Conservation (phyloP, 768 basidiomycete genomes). For the Saitozyma podzolica region DNA sequence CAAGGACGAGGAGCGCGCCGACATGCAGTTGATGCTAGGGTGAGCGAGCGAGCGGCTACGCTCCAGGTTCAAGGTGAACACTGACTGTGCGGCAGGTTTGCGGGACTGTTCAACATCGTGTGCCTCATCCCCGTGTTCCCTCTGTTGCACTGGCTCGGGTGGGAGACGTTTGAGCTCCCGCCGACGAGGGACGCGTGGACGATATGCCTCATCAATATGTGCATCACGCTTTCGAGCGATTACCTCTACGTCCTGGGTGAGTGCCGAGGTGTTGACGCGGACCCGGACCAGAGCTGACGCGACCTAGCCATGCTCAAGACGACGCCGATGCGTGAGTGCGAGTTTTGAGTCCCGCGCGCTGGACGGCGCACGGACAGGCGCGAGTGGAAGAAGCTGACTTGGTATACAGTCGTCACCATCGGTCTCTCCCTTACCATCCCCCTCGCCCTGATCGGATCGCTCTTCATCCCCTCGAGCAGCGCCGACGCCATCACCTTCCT, state of each 20-base stretch:
- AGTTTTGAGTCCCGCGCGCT: not conserved
- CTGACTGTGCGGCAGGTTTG: conserved; percentile 59
- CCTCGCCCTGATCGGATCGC: conserved; percentile 80
- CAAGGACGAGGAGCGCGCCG: conserved; percentile 73
- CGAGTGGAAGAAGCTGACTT: conserved; percentile 1
- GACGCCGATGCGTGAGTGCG: conserved; percentile 61
- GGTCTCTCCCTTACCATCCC: conserved; percentile 93
- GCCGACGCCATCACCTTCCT: conserved; percentile 55
- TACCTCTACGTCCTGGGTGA: conserved; percentile 56
- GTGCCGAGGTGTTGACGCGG: too few species aligned
- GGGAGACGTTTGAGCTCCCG: conserved; percentile 76
- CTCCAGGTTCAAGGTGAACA: not conserved
- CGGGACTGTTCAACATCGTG: conserved; percentile 80
- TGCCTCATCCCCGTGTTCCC: conserved; percentile 74
- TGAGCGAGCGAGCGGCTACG: conserved; percentile 20
- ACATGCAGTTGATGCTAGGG: conserved; percentile 92
- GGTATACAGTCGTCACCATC: conserved; percentile 70
- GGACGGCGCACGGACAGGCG: too few species aligned
- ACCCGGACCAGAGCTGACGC: too few species aligned
- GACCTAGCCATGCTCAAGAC: conserved; percentile 85
- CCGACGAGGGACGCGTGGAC: conserved; percentile 57
- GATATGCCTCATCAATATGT: conserved; percentile 67
- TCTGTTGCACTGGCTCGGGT: conserved; percentile 69
- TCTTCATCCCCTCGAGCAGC: conserved; percentile 60
- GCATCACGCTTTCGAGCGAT: conserved; percentile 78